phyloP scores from a whole-genome alignment of 371 early-diverging fungal genomes.

The Haplosporangium sp. region DNA sequence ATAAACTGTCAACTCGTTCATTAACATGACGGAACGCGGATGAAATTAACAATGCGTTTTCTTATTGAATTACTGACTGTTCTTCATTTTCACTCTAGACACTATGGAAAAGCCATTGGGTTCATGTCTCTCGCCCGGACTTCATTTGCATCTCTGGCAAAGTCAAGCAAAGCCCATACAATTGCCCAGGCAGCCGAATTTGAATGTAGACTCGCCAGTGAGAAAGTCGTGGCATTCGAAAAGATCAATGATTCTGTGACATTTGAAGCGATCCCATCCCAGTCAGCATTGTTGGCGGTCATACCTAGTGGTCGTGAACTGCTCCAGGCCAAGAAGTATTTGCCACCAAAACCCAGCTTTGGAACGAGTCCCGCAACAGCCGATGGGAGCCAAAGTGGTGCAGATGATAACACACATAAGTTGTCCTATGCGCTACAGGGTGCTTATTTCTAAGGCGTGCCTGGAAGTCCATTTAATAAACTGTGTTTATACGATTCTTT shows the following conservation, averaged over 20 bases:
- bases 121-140: slow-evolving; percentile 67
- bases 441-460: slow-evolving; percentile 31
- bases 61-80: not conserved
- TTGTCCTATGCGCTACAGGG: slow-evolving; percentile 50
- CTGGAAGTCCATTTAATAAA: no score
- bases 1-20: not conserved
- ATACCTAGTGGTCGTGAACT: slow-evolving; percentile 72
- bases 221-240: slow-evolving; percentile 58
- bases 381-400: slow-evolving; percentile 10
- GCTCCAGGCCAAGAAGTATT: slow-evolving; percentile 61
- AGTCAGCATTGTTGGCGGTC: slow-evolving; percentile 63
- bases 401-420: slow-evolving; percentile 23
- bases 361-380: slow-evolving; percentile 40
- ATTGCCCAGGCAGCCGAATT: slow-evolving; percentile 63
- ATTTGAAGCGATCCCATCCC: slow-evolving; percentile 63
- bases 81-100: slow-evolving; percentile 41
- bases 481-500: no score
- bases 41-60: slow-evolving; percentile 6
- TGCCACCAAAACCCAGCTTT: slow-evolving; percentile 62
- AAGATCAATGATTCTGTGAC: slow-evolving; percentile 73
- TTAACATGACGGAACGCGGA: not conserved
- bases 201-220: slow-evolving; percentile 64
- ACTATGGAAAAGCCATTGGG: slow-evolving; percentile 71
- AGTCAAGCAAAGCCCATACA: slow-evolving; percentile 60
- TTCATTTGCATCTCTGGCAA: slow-evolving; percentile 62